A percentile compares a stretch with the other conserved stretches of the same genome.
These are phyloP conservation scores for Viridothelium virens DNA, from an alignment of 495 filamentous ascomycete species.

Conservation along the genomic window DNA sequence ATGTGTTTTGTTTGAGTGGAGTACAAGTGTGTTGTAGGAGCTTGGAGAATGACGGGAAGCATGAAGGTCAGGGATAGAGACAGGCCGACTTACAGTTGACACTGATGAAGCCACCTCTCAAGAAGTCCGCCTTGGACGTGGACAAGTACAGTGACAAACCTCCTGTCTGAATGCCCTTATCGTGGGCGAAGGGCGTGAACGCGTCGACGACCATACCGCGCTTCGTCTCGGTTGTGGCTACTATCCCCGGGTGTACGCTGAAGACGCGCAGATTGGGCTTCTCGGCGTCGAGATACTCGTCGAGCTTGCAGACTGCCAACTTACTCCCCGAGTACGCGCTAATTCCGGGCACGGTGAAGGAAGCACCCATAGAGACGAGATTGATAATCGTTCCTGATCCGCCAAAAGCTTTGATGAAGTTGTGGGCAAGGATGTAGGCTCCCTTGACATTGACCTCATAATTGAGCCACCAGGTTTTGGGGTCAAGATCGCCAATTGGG, in stretches of 20 bases:
- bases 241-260: conserved; percentile 22
- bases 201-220: conserved; percentile 7
- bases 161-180: conserved; percentile 21
- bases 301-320: conserved; percentile 18
- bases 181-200: conserved; percentile 17
- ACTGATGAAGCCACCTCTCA: conserved; percentile 25
- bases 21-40: too few relatives aligned
- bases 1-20: too few relatives aligned
- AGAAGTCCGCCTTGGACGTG: conserved; percentile 18
- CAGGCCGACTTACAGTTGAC: conserved; percentile 22
- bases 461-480: neutral
- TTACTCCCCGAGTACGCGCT: conserved; percentile 24
- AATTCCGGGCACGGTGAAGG: conserved; percentile 12
- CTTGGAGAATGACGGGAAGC: too few relatives aligned
- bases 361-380: conserved; percentile 11
- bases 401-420: conserved; percentile 18
- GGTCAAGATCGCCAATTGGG: neutral
- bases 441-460: conserved; percentile 22
- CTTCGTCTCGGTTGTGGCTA: conserved; percentile 13
- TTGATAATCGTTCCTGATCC: conserved; percentile 19
- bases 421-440: conserved; percentile 15
- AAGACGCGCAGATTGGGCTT: conserved; percentile 21
- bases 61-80: neutral
- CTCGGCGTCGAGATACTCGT: conserved; percentile 22
- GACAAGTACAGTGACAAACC: conserved; percentile 22